Base-by-base conservation (phyloP, 805 yeast species). In the Candida michaelii region DNA sequence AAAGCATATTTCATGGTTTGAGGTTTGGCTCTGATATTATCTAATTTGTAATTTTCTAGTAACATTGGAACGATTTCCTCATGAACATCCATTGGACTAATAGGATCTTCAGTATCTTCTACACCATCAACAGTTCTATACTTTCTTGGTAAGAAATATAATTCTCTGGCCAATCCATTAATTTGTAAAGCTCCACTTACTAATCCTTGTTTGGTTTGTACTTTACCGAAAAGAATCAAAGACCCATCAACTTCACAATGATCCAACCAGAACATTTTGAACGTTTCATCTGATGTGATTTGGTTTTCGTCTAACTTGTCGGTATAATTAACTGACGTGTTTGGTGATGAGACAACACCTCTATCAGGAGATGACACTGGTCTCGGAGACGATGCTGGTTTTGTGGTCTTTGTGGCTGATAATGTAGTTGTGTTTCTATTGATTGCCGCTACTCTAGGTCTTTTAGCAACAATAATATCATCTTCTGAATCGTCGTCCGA, bases 201-300 rank as follows among this genome's bases (percentile, higher is more conserved):
- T 18, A 77, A 60, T 3, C 82, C 79, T 36, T 80, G 81, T 7
- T 66, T 66, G 3, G 89, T 72, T 43, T 75, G 72, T 10, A 85
- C 75, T 57, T 89, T 89, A 41, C 99, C 99, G 60, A 85, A 91
- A 8, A 93, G 69, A 14, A 87, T 60, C 37, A 93, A 64, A 0
- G 81, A 65, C 51, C 76, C 76, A 45, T 83, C 86, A 10, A 84
- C 79, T 58, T 91, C 98, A 17, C 85, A 73, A 60, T 82, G 89
- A 62, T 93, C 99, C 23, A 86, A 65, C 97, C 97, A 93, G 61
- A 76, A 93, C 82, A 91, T 81, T 53, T 79, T 77, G 58, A 89
- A 76, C 0, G 72, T 51, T 33, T 74, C 76, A 3, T 70, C 61
- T n/a, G 63, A 62, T 7, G 59, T 59, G 14, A 60, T 44, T 12